Conservation (phyloP, 148 eudicot species). For the Persicaria maculosa region DNA sequence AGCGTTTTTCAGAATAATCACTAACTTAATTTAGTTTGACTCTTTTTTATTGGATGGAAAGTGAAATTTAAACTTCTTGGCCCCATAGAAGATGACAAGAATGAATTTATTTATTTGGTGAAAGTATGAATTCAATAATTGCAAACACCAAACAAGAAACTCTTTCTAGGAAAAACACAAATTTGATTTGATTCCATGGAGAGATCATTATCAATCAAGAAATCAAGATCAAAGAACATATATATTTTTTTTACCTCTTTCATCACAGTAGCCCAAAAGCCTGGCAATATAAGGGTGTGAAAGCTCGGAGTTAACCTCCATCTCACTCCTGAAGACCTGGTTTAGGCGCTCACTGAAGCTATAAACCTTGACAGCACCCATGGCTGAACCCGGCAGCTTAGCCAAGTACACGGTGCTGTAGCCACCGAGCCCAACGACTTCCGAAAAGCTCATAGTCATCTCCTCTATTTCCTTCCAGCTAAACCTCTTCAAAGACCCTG, state of each 20-base stretch:
- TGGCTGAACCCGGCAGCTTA: slow-evolving; percentile 26
- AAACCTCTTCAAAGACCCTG: slow-evolving; percentile 33
- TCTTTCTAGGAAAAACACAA: not conserved
- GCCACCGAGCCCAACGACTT: slow-evolving; percentile 66
- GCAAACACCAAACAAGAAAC: not conserved
- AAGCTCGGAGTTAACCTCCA: slow-evolving; percentile 45
- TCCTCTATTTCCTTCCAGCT: slow-evolving; percentile 50
- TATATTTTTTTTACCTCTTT: slow-evolving; percentile 32
- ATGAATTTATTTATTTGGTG: not conserved
- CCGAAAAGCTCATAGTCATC: slow-evolving; percentile 32
- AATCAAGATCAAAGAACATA: not conserved
- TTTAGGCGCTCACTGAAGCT: slow-evolving; percentile 44
- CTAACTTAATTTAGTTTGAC: no score
- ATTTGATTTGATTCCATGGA: not conserved
- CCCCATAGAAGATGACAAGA: not conserved
- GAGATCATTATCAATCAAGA: not conserved
- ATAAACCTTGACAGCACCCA: slow-evolving; percentile 57
- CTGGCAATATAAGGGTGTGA: slow-evolving; percentile 54
- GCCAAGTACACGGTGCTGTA: slow-evolving; percentile 76
- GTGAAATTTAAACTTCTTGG: not conserved
- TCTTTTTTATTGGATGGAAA: no score
- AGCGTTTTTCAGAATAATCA: no score
- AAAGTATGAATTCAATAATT: not conserved
- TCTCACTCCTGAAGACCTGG: slow-evolving; percentile 51
- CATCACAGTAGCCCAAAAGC: slow-evolving; percentile 59